phyloP scores from a whole-genome alignment of 345 rosid species.

The Erysimum cheiranthoides region DNA sequence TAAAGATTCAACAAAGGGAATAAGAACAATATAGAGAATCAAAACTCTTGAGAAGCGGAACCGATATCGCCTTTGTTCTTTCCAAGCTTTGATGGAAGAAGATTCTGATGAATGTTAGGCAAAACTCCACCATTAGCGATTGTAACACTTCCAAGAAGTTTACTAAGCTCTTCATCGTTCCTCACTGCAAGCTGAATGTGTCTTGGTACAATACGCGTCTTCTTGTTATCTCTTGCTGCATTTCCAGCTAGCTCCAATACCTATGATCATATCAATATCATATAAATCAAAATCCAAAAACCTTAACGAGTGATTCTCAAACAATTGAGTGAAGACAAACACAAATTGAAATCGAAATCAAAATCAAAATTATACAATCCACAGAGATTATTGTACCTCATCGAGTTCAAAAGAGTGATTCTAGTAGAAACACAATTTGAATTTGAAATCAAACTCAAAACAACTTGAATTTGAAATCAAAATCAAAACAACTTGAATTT shows the following conservation, averaged over 20 bases:
- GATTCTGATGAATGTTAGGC: slow-evolving; percentile 70
- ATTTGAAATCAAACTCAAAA: background rate
- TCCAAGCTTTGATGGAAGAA: slow-evolving; percentile 60
- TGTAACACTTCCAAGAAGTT: slow-evolving; percentile 66
- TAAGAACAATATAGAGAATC: background rate
- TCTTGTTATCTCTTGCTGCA: slow-evolving; percentile 83
- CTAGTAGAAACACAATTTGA: no score
- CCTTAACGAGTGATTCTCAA: no score
- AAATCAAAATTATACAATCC: no score
- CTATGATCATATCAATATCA: slow-evolving; percentile 21
- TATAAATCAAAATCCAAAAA: background rate
- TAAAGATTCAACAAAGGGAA: background rate
- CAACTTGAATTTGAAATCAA: background rate
- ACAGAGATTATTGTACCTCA: no score
- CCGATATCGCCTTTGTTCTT: slow-evolving; percentile 69
- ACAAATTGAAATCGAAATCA: background rate
- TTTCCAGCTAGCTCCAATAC: slow-evolving; percentile 82
- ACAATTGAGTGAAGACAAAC: background rate
- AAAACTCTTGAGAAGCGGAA: slow-evolving; percentile 69
- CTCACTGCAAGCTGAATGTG: slow-evolving; percentile 79
- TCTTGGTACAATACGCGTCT: slow-evolving; percentile 70
- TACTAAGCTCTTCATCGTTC: slow-evolving; percentile 73
- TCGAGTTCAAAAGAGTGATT: no score
- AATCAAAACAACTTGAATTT: background rate
- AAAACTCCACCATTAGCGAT: slow-evolving; percentile 79